Conservation (phyloP, 2,329 filamentous ascomycete species). For the Dothistroma septosporum region DNA sequence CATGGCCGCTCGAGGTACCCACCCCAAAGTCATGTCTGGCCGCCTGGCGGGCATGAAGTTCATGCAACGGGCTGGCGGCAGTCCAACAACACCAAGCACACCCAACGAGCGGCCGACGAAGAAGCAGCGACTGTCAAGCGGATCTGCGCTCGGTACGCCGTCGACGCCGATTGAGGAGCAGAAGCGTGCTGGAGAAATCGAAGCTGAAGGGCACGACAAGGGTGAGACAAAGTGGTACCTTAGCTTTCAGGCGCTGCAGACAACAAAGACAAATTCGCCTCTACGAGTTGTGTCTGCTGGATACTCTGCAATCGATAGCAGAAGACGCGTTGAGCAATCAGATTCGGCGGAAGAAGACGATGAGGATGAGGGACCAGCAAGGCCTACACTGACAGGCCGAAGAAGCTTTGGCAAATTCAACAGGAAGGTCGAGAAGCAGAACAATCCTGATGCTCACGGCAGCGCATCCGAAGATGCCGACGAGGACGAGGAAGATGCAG, state of each 20-base stretch:
- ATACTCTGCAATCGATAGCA: constrained; percentile 49
- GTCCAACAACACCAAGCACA: constrained; percentile 47
- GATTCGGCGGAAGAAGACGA: constrained; percentile 35
- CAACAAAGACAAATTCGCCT: constrained; percentile 35
- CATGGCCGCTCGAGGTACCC: constrained; percentile 24
- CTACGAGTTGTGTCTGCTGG: constrained; percentile 59
- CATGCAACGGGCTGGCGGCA: constrained; percentile 66
- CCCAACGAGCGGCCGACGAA: constrained; percentile 56
- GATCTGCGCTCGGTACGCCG: constrained; percentile 33
- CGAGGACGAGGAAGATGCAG: constrained; percentile 31
- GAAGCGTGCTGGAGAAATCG: constrained; percentile 41
- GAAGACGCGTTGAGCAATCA: constrained; percentile 15
- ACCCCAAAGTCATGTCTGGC: constrained; percentile 73
- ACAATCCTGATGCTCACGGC: constrained; percentile 35
- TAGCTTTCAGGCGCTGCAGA: constrained; percentile 49
- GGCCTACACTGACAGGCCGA: constrained; percentile 37
- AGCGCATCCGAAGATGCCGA: constrained; percentile 30
- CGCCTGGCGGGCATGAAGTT: constrained; percentile 79
- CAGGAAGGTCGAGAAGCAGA: constrained; percentile 40
- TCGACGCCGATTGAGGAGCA: constrained; percentile 31
- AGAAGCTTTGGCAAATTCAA: constrained; percentile 52
- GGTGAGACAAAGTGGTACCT: constrained; percentile 75
- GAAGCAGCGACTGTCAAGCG: constrained; percentile 55
- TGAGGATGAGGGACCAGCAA: constrained; percentile 33
- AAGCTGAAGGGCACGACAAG: constrained; percentile 57